Conservation (phyloP, 805 yeast genomes). For the Wickerhamomyces canadensis region DNA sequence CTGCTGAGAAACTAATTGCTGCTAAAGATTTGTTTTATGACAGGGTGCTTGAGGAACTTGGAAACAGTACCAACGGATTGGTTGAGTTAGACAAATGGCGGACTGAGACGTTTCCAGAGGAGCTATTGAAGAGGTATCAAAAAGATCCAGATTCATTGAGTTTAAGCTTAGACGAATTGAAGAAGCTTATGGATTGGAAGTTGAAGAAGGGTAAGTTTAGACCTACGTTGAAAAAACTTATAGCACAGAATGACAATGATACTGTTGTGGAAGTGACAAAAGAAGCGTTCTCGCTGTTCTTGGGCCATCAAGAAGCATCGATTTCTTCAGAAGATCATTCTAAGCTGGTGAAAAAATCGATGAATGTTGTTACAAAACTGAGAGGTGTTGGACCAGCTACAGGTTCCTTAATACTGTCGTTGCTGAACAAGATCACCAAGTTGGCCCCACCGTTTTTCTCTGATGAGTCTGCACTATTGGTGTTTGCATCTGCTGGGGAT, state of each 20-base stretch:
- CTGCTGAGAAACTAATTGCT: constrained; percentile 1
- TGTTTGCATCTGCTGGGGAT: constrained; percentile 7
- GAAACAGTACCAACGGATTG: constrained; percentile 2
- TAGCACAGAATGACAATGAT: constrained; percentile 15
- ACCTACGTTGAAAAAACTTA: constrained; percentile 18
- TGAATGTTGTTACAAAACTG: constrained; percentile 8
- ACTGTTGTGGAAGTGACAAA: constrained; percentile 7
- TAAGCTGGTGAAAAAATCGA: constrained; percentile 6
- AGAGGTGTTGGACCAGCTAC: constrained; percentile 27
- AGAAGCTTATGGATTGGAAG: constrained; percentile 23
- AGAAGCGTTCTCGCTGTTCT: constrained; percentile 10
- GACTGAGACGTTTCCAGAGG: constrained; percentile 4
- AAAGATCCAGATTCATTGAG: background rate
- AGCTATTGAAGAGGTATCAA: constrained; percentile 6
- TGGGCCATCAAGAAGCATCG: background rate
- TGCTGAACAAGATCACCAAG: constrained; percentile 8
- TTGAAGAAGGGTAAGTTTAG: constrained; percentile 24
- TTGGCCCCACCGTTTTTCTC: constrained; percentile 24
- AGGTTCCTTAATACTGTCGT: constrained; percentile 19
- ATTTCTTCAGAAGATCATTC: constrained; percentile 9
- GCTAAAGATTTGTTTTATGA: constrained; percentile 7
- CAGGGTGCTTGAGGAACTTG: constrained; percentile 5
- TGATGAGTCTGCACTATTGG: constrained; percentile 19
- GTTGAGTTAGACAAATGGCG: constrained; percentile 20
- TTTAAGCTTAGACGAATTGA: constrained; percentile 16